A percentile compares a stretch with the other conserved stretches of the same genome.
These are phyloP conservation scores for Elsinoe fawcettii DNA, from an alignment of 2,329 filamentous ascomycete genomes.

Conservation along the genomic window DNA sequence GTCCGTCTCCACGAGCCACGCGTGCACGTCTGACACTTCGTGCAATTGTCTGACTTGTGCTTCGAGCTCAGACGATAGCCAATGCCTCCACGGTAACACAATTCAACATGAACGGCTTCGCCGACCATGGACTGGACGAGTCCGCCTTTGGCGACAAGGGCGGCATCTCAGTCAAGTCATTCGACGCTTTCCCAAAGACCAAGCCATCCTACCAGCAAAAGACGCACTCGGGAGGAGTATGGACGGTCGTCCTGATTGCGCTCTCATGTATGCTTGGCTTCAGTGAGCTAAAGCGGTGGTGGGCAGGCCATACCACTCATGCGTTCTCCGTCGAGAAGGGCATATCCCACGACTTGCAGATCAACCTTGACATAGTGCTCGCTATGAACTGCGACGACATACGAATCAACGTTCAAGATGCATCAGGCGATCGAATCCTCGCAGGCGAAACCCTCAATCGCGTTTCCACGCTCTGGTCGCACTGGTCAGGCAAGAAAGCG, in stretches of 20 bases:
- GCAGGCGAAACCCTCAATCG: conserved; percentile 65
- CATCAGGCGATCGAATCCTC: conserved; percentile 82
- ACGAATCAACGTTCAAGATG: conserved; percentile 97
- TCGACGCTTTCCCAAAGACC: conserved; percentile 96
- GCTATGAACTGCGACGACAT: conserved; percentile 79
- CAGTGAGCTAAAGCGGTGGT: conserved; percentile 75
- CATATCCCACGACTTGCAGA: conserved; percentile 76
- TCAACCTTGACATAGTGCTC: conserved; percentile 92
- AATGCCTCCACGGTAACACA: conserved; percentile 11
- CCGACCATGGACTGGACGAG: conserved; percentile 63
- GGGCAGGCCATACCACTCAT: conserved; percentile 73
- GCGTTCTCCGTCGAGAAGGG: conserved; percentile 92
- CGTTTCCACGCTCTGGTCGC: conserved; percentile 70
- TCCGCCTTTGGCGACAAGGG: conserved; percentile 69
- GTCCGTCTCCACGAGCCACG: not conserved
- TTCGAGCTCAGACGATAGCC: not conserved
- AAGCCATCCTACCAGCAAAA: conserved; percentile 86
- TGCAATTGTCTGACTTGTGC: not conserved
- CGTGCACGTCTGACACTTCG: not conserved
- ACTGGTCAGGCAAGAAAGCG: conserved; percentile 72
- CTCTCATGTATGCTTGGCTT: conserved; percentile 68
- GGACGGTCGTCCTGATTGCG: conserved; percentile 74
- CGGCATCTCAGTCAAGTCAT: conserved; percentile 58
- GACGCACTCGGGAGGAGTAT: conserved; percentile 82
- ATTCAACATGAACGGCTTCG: conserved; percentile 68